Evolutionary conservation across 2,329 filamentous ascomycete species (phyloP), one percentile per base, ranked within the genome.

Genomic region (Ilyonectria mors-panacis): DNA sequence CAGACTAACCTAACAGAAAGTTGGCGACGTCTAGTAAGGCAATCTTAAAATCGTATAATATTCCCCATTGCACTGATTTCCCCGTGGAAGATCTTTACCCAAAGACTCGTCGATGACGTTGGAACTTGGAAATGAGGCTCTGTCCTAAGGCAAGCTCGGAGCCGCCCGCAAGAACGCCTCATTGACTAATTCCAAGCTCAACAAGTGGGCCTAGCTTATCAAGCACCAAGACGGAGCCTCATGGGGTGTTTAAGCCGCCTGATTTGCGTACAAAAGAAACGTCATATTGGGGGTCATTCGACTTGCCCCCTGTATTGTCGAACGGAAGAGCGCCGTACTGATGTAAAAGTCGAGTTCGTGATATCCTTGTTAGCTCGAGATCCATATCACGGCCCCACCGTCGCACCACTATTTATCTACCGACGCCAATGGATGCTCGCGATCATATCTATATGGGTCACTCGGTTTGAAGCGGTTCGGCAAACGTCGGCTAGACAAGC

Each of bases 401-500:
- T 51, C 26, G 48, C 28, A 51, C 48, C 48, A 51, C 48, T 13
- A 7, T 21, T 19, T 28, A 6, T 51, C 9, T 19, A 4, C 28
- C 28, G 28, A 33, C 4, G n/a, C 48, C 48, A 51, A 33, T 33
- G 9, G 17, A 33, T 12, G n/a, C n/a, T 6, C 26, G 12, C 9
- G 28, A 33, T 51, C 48, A 51, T 51, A 51, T 51, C 48, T 33
- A 51, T 19, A 51, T 33, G 48, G 48, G 48, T 2, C 48, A 6
- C 8, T 51, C 28, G 48, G 48, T 21, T 51, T 51, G 7, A 51
- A n/a, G 48, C 48, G 48, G 48, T 33, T 33, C 48, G 48, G 48
- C 26, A 51, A 51, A 21, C 48, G 26, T 51, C 48, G 48, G 48
- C 48, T 51, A 17, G 39, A 17, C n/a, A n/a, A 42, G 28, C 17